phyloP scores from a whole-genome alignment of 164 flowering plant species.

The Stephania yunnanensis region DNA sequence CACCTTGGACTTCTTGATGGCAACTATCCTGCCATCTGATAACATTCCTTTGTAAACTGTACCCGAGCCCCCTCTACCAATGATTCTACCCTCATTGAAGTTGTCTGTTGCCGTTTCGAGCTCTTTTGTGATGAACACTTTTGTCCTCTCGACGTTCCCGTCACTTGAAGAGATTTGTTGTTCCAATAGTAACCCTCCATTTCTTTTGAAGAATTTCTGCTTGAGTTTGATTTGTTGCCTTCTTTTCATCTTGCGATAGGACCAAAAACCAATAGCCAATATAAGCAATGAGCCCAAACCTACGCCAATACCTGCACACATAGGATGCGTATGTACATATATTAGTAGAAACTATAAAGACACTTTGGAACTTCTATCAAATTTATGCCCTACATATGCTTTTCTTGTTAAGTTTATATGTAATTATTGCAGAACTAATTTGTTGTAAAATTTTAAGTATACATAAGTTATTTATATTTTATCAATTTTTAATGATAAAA shows the following conservation, averaged over 20 bases:
- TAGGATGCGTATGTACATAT: no score
- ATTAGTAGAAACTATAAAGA: no score
- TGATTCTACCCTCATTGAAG: slow-evolving; percentile 8
- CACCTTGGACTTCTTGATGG: slow-evolving; percentile 16
- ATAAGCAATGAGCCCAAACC: background rate
- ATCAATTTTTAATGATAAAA: no score
- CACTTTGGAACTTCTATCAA: no score
- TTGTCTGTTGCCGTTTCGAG: slow-evolving; percentile 16
- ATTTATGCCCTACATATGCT: no score
- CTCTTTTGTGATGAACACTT: slow-evolving; percentile 15
- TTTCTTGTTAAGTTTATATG: no score
- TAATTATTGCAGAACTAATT: no score
- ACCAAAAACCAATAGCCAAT: slow-evolving; percentile 4
- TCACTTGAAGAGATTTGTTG: slow-evolving; percentile 8
- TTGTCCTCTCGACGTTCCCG: background rate
- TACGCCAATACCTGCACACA: background rate
- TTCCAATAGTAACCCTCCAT: slow-evolving; percentile 7
- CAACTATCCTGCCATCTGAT: slow-evolving; percentile 10
- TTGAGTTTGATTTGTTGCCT: slow-evolving; percentile 5
- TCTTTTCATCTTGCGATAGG: slow-evolving; percentile 2
- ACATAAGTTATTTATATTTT: no score
- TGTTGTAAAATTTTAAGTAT: no score
- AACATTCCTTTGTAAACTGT: slow-evolving; percentile 19
- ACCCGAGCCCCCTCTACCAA: slow-evolving; percentile 20
- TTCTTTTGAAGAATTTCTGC: slow-evolving; percentile 8